Evolutionary conservation across 1,284 basidiomycete species (phyloP).

Genomic region (Cutaneotrichosporon cyanovorans): DNA sequence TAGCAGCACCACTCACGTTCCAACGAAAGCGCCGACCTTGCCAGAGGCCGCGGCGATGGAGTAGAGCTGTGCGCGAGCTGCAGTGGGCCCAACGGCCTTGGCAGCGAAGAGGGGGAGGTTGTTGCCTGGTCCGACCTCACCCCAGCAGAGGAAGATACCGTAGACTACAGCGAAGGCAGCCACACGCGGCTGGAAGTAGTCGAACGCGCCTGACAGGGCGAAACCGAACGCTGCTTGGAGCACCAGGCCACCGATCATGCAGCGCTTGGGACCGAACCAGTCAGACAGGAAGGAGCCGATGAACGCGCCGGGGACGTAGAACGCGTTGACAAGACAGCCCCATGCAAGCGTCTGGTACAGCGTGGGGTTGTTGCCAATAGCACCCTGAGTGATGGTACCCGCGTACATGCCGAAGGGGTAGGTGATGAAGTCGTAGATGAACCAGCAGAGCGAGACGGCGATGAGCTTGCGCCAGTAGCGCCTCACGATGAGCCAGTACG

Average conservation of each 20-base stretch:
- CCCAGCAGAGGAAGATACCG: conserved; percentile 75
- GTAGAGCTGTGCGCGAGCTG: conserved; percentile 78
- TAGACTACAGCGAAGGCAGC: conserved; percentile 82
- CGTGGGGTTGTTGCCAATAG: conserved; percentile 21
- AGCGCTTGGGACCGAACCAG: conserved; percentile 48
- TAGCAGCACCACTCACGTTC: conserved; percentile 46
- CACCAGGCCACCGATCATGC: conserved; percentile 67
- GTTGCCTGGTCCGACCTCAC: conserved; percentile 66
- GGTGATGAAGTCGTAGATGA: conserved; percentile 54
- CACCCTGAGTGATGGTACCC: conserved; percentile 50
- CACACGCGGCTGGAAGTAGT: conserved; percentile 46
- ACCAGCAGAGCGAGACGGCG: conserved; percentile 50
- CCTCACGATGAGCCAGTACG: conserved; percentile 66
- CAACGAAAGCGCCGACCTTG: conserved; percentile 70
- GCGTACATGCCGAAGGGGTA: conserved; percentile 74
- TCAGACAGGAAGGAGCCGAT: conserved; percentile 35
- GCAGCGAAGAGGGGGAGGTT: conserved; percentile 69
- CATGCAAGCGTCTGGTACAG: conserved; percentile 38
- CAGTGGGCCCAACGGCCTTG: conserved; percentile 69
- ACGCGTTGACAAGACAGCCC: conserved; percentile 46
- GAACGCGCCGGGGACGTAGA: conserved; percentile 46
- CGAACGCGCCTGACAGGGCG: conserved; percentile 74
- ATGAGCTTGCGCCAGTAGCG: conserved; percentile 53
- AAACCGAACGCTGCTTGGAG: conserved; percentile 72
- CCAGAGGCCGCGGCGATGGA: conserved; percentile 78